Percentiles rank a stretch among this genome's conserved stretches.
phyloP scores from a whole-genome alignment of 192 early-diverging fungal species.

The Rhizophagus sp. region DNA sequence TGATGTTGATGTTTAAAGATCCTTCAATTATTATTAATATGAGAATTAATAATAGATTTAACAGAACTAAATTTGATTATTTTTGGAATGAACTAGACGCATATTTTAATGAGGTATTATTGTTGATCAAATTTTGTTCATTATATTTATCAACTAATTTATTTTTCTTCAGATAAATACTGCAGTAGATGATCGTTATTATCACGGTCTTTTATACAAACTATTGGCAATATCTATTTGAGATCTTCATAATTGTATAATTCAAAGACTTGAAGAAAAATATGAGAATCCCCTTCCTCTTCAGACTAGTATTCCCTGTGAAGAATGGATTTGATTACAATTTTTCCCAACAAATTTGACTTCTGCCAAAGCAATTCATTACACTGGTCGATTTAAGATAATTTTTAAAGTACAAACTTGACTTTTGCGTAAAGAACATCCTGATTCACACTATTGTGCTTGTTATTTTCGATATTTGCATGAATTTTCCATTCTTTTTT shows the following conservation, averaged over 20 bases:
- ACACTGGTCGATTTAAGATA: background rate
- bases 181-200: background rate
- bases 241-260: background rate
- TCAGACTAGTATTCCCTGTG: background rate
- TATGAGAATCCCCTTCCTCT: background rate
- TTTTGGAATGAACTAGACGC: background rate
- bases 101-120: slow-evolving; percentile 6
- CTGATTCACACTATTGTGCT: background rate
- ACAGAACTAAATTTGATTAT: background rate
- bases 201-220: background rate
- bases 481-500: background rate
- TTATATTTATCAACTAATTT: background rate
- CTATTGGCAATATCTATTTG: background rate
- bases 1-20: background rate
- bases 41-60: background rate
- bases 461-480: background rate
- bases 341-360: background rate
- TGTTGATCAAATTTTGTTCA: background rate
- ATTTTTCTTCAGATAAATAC: background rate
- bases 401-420: background rate
- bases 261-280: background rate
- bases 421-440: background rate
- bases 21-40: background rate
- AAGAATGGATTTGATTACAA: background rate
- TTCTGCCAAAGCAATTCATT: background rate